Percentiles rank a stretch among this genome's conserved stretches.
These are phyloP conservation scores for Coemansia sp. DNA, from an alignment of 192 early-diverging fungal genomes.

Conservation along the genomic window DNA sequence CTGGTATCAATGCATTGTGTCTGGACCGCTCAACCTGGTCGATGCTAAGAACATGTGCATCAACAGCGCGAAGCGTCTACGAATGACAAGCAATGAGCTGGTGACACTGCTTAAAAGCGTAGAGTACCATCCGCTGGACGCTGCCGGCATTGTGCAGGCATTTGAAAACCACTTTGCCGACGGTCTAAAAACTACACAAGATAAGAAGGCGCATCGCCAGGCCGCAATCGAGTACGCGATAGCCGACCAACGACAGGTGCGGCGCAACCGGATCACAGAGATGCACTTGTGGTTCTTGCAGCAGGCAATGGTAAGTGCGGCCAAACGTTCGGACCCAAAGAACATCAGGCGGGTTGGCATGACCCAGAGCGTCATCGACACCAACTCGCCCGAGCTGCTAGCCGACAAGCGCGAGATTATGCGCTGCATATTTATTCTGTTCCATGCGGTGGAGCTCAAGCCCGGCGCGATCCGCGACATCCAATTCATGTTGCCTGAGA, in stretches of 20 bases:
- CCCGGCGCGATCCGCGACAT: conserved; percentile 7
- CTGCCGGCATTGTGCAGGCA: background rate
- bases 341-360: background rate
- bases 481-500: conserved; percentile 18
- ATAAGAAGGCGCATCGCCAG: background rate
- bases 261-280: conserved; percentile 8
- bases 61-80: conserved; percentile 2
- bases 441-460: conserved; percentile 17
- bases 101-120: conserved; percentile 6
- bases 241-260: conserved; percentile 3
- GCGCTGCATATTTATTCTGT: conserved; percentile 15
- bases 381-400: conserved; percentile 4
- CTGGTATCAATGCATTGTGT: conserved; percentile 10
- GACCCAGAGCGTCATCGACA: conserved; percentile 1
- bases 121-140: conserved; percentile 20
- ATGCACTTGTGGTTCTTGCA: conserved; percentile 26
- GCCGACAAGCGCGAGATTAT: conserved; percentile 4
- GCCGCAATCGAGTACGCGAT: background rate
- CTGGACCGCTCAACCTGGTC: background rate
- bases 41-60: conserved; percentile 21
- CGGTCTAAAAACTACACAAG: too few relatives aligned
- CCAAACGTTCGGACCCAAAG: background rate
- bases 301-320: background rate
- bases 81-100: conserved; percentile 4
- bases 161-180: background rate